These are phyloP conservation scores for Vitis rupestris DNA, from an alignment of 164 flowering plant genomes.

Conservation along the genomic window DNA sequence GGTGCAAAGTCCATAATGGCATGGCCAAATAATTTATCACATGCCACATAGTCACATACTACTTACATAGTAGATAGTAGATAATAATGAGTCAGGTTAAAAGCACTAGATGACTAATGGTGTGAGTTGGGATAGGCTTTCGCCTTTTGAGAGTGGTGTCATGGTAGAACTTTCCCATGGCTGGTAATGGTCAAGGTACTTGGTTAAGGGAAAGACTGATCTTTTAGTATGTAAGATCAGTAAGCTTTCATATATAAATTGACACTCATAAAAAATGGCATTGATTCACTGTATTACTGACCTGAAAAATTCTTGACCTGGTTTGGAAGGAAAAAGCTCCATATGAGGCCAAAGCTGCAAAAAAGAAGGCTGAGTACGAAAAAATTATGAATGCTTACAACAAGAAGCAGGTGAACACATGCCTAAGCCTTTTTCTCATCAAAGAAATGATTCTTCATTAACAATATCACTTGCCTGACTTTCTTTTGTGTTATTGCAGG, in stretches of 20 bases:
- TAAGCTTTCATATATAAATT: background rate
- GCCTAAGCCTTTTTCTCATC: background rate
- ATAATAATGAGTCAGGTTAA: too few species aligned
- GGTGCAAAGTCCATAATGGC: too few species aligned
- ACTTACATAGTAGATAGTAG: too few species aligned
- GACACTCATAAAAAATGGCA: background rate
- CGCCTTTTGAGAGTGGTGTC: too few species aligned
- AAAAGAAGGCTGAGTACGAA: conserved; percentile 67
- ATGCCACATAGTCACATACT: too few species aligned
- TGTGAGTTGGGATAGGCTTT: too few species aligned
- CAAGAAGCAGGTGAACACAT: conserved; percentile 54
- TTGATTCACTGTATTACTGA: background rate
- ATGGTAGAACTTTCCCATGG: too few species aligned
- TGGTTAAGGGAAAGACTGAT: too few species aligned
- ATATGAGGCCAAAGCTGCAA: conserved; percentile 77
- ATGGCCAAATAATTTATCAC: too few species aligned
- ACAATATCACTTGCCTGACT: background rate
- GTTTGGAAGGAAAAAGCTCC: conserved; percentile 72
- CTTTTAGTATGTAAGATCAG: too few species aligned
- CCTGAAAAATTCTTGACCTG: background rate
- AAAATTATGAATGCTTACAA: conserved; percentile 68
- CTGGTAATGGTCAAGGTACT: too few species aligned
- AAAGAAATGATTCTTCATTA: background rate
- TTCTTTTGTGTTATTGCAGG: conserved; percentile 26
- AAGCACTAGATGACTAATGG: too few species aligned